Evolutionary conservation across 2,329 filamentous ascomycete species (phyloP), one percentile per base, ranked within the genome.

Genomic region (Epichloe scottii): DNA sequence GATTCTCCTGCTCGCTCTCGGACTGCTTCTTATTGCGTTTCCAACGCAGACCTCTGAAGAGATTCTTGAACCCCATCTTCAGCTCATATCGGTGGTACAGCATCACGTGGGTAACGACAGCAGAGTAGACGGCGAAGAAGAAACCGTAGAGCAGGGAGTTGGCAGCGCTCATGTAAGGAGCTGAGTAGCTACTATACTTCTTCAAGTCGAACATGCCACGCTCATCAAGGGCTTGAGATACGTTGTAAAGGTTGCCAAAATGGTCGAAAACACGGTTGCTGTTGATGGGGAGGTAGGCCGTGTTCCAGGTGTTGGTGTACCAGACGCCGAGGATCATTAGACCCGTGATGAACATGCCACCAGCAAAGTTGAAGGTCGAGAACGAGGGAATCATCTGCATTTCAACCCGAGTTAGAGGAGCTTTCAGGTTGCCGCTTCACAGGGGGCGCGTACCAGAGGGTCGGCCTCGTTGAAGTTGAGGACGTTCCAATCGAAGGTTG

Each of bases 401-500:
- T 21, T 17, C 19, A n/a, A 37, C 15, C 5, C 6, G 23, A 5
- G 48, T 34, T 44, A n/a, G 42, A 19, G 34, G 34, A 21, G 19
- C 19, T 21, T 30, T 39, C 26, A 30, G 26, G 26, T 30, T 30
- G 26, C 26, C 3, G 26, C 26, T 10, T 30, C 26, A 10, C 3
- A 3, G 23, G 26, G 14, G 8, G 10, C 21, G 42, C 50, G 5
- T 26, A 54, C 62, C 17, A 71, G 58, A 2, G 69, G 70, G 46
- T 71, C 65, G 1, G 63, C 57, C 26, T 58, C 51, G 26, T 46
- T 53, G 41, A 54, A 55, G 3, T 56, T 56, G 19, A 65, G 46
- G n/a, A 69, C 52, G 49, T 70, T 72, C 71, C 70, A 73, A 56
- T 74, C 71, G 37, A 71, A 66, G 1, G 70, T 71, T 0, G 70